A percentile compares a stretch with the other conserved stretches of the same genome.
These are phyloP conservation scores for Neospermospora avenae DNA, from an alignment of 2,329 filamentous ascomycete species.

Conservation along the genomic window DNA sequence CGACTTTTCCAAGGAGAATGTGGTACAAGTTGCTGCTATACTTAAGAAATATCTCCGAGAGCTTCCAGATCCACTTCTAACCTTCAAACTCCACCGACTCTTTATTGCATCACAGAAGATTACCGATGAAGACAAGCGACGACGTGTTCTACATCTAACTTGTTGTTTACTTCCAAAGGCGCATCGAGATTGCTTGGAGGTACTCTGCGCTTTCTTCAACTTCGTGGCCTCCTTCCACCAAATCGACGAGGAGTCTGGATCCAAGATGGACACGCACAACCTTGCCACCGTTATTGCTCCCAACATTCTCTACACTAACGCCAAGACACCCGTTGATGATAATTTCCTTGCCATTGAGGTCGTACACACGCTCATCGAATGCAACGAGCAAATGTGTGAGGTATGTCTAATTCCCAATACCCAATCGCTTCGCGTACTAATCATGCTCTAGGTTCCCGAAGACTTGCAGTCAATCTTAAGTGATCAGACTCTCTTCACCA, in stretches of 20 bases:
- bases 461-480: conserved; percentile 83
- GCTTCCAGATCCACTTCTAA: conserved; percentile 90
- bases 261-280: conserved; percentile 99
- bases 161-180: conserved; percentile 91
- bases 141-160: conserved; percentile 82
- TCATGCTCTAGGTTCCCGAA: conserved; percentile 71
- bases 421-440: conserved; percentile 27
- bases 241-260: conserved; percentile 92
- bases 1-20: conserved; percentile 82
- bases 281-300: conserved; percentile 95
- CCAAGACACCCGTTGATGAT: conserved; percentile 71
- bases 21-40: conserved; percentile 89
- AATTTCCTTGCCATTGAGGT: conserved; percentile 93
- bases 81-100: conserved; percentile 87
- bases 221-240: conserved; percentile 98
- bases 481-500: conserved; percentile 78
- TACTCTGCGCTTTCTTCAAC: conserved; percentile 92
- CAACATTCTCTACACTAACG: conserved; percentile 78
- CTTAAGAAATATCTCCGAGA: conserved; percentile 94
- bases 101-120: conserved; percentile 92
- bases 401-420: conserved; percentile 50
- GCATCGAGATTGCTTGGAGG: conserved; percentile 90
- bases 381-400: conserved; percentile 96
- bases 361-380: conserved; percentile 84
- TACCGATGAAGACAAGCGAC: conserved; percentile 73